These are phyloP conservation scores for Globisporangium mamillatum DNA, from an alignment of 352 stramenopile species.

Conservation along the genomic window DNA sequence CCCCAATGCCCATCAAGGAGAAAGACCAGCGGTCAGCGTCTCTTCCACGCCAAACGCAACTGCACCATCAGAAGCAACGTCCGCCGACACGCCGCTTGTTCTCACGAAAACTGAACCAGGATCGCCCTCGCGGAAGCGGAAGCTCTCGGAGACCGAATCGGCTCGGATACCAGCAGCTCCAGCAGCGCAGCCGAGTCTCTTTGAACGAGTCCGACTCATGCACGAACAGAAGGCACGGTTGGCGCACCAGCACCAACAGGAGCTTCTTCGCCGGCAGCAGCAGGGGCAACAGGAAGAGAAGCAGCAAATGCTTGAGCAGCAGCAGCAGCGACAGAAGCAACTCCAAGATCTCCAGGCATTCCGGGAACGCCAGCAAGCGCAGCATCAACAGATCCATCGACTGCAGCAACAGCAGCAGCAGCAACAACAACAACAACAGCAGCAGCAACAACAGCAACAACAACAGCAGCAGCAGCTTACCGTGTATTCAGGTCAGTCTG, in stretches of 20 bases:
- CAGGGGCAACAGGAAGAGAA: slow-evolving; percentile 3
- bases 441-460: slow-evolving; percentile 15
- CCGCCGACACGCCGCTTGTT: neutral
- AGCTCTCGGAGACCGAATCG: slow-evolving; percentile 21
- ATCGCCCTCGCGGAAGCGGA: slow-evolving; percentile 28
- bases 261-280: slow-evolving; percentile 13
- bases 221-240: slow-evolving; percentile 25
- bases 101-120: neutral
- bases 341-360: slow-evolving; percentile 6
- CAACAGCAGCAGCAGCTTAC: neutral
- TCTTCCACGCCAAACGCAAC: neutral
- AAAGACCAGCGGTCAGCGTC: neutral
- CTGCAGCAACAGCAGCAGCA: neutral
- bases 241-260: slow-evolving; percentile 17
- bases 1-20: neutral
- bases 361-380: slow-evolving; percentile 9
- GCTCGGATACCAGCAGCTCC: neutral
- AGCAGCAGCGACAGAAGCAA: slow-evolving; percentile 12
- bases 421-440: too few species aligned
- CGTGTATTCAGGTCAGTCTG: neutral
- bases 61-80: neutral
- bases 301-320: neutral
- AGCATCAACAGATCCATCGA: slow-evolving; percentile 9
- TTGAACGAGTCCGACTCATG: slow-evolving; percentile 45
- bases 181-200: slow-evolving; percentile 28